Percentiles rank a stretch among this genome's conserved stretches.
Evolutionary conservation across 139 green algal species (phyloP).

Genomic region (Ettlia oleoabundans): DNA sequence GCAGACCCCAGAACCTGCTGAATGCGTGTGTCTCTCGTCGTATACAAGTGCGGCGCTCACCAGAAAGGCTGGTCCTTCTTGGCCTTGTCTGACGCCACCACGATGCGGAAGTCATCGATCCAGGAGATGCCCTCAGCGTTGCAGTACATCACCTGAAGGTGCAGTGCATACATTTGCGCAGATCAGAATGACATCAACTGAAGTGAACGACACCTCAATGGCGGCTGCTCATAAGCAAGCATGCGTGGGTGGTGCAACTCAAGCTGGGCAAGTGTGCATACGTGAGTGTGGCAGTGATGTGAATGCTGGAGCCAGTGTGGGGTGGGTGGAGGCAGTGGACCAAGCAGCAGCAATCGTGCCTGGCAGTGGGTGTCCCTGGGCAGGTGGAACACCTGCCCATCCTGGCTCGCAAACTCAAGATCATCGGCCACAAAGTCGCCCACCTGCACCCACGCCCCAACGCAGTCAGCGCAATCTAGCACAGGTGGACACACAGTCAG

Average conservation of each 20-base stretch:
- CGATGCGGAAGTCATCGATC: constrained; percentile 45
- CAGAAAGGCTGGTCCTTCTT: constrained; percentile 50
- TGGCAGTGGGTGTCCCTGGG: constrained; percentile 50
- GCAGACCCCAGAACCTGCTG: no score
- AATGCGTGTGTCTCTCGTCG: no score
- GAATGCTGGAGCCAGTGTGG: no score
- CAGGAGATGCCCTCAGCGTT: constrained; percentile 60
- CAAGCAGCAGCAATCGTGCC: background rate
- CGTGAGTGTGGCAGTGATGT: no score
- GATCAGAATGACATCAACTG: no score
- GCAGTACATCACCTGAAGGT: constrained; percentile 50
- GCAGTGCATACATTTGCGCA: background rate
- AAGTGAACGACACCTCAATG: no score
- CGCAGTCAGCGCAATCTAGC: no score
- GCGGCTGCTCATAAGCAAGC: no score
- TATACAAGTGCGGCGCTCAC: background rate
- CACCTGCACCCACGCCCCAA: constrained; percentile 1
- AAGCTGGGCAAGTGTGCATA: no score
- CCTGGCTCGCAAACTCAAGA: constrained; percentile 34
- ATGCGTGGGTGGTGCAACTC: no score
- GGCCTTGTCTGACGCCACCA: constrained; percentile 43
- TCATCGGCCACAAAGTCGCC: constrained; percentile 46
- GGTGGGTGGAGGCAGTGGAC: no score
- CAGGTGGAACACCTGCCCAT: constrained; percentile 43
- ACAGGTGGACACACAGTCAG: no score